phyloP scores from a whole-genome alignment of 139 green algal species.

The Desmodesmus armatus region DNA sequence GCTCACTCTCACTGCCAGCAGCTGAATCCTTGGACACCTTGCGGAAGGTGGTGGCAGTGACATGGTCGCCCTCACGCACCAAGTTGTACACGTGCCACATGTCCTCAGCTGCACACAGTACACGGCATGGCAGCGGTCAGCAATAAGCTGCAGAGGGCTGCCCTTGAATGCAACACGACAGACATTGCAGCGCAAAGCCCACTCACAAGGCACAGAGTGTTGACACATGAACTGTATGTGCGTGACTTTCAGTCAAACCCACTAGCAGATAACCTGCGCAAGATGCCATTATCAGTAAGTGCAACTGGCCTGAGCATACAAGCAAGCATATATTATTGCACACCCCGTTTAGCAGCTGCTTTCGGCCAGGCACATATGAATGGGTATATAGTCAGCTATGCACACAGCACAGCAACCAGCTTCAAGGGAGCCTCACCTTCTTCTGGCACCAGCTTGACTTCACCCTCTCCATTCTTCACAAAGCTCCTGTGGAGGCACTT shows the following conservation, averaged over 20 bases:
- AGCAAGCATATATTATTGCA: background rate
- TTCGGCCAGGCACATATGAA: too few relatives aligned
- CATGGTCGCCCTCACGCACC: conserved; percentile 77
- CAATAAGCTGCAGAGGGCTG: background rate
- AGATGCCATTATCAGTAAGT: too few relatives aligned
- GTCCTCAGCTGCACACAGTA: conserved; percentile 81
- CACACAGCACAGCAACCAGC: background rate
- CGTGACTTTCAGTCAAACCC: too few relatives aligned
- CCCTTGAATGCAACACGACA: background rate
- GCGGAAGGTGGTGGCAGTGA: conserved; percentile 81
- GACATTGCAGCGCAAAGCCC: background rate
- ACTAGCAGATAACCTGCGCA: too few relatives aligned
- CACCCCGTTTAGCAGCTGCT: too few relatives aligned
- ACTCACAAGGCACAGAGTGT: background rate
- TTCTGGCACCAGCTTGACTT: conserved; percentile 84
- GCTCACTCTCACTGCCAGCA: conserved; percentile 74
- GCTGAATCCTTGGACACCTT: conserved; percentile 71
- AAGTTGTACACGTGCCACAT: conserved; percentile 96
- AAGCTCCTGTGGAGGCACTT: conserved; percentile 77
- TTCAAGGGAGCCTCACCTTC: conserved; percentile 65
- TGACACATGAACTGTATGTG: background rate
- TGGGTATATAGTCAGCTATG: too few relatives aligned
- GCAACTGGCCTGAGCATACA: too few relatives aligned
- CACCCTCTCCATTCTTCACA: conserved; percentile 67
- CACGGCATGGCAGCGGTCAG: background rate